Conservation (phyloP, 352 stramenopile genomes). For the Pythium utonaiense region DNA sequence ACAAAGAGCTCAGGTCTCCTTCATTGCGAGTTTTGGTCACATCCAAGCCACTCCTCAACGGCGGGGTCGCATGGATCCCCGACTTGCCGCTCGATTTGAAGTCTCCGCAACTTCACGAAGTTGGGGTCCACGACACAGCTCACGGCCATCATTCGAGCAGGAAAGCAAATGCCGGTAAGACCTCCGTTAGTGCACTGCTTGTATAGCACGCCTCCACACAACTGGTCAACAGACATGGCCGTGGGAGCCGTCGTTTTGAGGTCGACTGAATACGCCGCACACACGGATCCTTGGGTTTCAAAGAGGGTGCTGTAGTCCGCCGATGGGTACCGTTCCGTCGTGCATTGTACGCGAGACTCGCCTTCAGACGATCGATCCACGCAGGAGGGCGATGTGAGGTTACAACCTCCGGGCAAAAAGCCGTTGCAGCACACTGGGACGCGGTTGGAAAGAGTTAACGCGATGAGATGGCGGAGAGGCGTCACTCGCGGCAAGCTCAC, state of each 20-base stretch:
- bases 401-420: conserved; percentile 7
- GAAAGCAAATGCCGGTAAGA: conserved; percentile 11
- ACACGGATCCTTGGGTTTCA: not conserved
- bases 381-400: conserved; percentile 14
- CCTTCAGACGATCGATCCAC: conserved; percentile 1
- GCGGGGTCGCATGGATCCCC: conserved; percentile 11
- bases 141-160: conserved; percentile 2
- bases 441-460: conserved; percentile 1
- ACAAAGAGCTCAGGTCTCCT: no score
- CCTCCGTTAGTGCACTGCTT: conserved; percentile 5
- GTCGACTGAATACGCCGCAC: not conserved
- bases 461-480: not conserved
- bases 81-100: conserved; percentile 11
- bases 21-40: not conserved
- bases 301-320: not conserved
- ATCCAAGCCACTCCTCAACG: conserved; percentile 16
- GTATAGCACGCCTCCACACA: conserved; percentile 15
- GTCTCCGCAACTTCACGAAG: conserved; percentile 5
- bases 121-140: not conserved
- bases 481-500: not conserved
- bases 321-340: not conserved
- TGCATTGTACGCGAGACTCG: conserved; percentile 8
- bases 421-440: conserved; percentile 22
- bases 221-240: not conserved
- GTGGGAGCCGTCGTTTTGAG: conserved; percentile 4